Base-by-base conservation (phyloP, 73 alveolate genomes). In the Uronychia binucleata region DNA sequence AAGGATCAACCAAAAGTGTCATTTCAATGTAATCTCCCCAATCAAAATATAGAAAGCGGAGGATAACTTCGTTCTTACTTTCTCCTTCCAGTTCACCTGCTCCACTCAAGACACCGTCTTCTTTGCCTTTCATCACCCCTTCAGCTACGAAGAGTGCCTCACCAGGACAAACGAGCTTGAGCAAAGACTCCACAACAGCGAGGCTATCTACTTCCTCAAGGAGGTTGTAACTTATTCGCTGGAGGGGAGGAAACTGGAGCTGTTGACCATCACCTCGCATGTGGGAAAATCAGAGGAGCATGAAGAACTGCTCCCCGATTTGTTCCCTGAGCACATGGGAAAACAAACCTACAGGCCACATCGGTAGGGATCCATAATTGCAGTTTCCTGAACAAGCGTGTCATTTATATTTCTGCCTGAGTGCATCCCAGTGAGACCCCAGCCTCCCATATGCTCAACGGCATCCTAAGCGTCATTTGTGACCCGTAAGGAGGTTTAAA, bases 391-490 rank as follows among this genome's bases (percentile, higher is more conserved):
- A n/a, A 34, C 0, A 96, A 94, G 86, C 93, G 83, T 82, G 89
- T 92, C 25, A 91, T 97, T 33, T 94, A 95, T 88, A 79, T 97
- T 25, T 91, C 99, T 5, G 99, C 99, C 0, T 88, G 99, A 74
- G 99, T 97, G 1, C 99, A 97, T 85, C 99, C 99, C 0, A 99
- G 99, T 11, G 99, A 97, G 90, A 95, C 97, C 0, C 99, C 99
- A 0, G 97, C 98, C 28, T 90, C 96, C 25, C 87, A 90, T 77
- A 98, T 94, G 30, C 87, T 94, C 35, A 93, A 96, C 85, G 99
- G 99, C 0, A 59, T 94, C 31, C 67, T 97, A 88, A 91, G 96
- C 78, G 86, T 93, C 58, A 90, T 97, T 59, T 81, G 93, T 14
- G 79, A 92, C 82, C n/a, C n/a, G n/a, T n/a, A n/a, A n/a, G n/a